Percentiles rank a stretch among this genome's conserved stretches.
Conservation (phyloP, 1,284 basidiomycete genomes). For the Schizopora paradoxa region DNA sequence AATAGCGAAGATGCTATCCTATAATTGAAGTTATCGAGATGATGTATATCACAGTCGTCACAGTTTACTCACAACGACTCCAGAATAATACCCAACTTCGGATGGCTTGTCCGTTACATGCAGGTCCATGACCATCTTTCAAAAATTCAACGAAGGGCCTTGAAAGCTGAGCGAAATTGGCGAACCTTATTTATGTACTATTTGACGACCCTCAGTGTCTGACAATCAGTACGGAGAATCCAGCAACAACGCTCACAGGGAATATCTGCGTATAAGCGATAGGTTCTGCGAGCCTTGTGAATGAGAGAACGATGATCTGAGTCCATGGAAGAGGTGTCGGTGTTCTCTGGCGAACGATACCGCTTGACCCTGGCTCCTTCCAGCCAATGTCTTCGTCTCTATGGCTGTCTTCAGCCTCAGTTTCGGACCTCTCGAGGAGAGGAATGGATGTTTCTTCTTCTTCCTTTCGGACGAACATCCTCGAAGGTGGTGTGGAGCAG, state of each 20-base stretch:
- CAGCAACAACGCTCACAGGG: constrained; percentile 5
- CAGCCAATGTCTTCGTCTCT: too few relatives aligned
- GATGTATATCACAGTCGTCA: neutral
- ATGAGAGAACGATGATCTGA: constrained; percentile 21
- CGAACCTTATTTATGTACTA: constrained; percentile 13
- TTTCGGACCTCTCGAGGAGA: too few relatives aligned
- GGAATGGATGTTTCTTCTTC: too few relatives aligned
- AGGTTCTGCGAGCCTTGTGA: constrained; percentile 25
- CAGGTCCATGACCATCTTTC: constrained; percentile 23
- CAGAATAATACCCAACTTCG: constrained; percentile 25
- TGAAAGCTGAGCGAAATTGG: neutral
- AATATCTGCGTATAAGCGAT: constrained; percentile 21
- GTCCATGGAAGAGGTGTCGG: constrained; percentile 20
- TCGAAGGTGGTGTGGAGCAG: too few relatives aligned
- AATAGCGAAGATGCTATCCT: neutral
- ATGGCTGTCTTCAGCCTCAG: too few relatives aligned
- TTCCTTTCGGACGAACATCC: too few relatives aligned
- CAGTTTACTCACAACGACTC: constrained; percentile 20
- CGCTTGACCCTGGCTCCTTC: too few relatives aligned
- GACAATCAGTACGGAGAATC: neutral
- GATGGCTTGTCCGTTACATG: constrained; percentile 21
- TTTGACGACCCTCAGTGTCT: neutral
- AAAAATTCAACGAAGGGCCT: neutral
- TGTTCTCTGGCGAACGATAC: too few relatives aligned
- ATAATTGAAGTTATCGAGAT: neutral